Evolutionary conservation across 202 grass and related monocot genomes (phyloP), one percentile per base, ranked within the genome.

Genomic region (Eragrostis tef): DNA sequence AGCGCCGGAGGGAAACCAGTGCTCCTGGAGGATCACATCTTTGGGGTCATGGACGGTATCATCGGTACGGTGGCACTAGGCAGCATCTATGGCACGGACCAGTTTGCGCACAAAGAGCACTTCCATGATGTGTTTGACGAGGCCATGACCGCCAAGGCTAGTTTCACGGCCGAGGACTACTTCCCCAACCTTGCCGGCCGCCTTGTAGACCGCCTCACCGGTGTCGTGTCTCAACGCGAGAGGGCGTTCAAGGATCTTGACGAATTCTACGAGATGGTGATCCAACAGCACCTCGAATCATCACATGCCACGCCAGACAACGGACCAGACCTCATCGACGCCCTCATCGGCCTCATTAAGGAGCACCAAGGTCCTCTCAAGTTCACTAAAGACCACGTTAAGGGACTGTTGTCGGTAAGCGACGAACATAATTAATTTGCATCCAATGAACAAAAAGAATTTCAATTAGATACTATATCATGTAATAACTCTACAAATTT

Each of bases 91-190:
- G 88, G 79, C 41, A 15, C 79, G 2, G 84, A 83, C 29, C 49
- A 60, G 44, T 74, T 90, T 41, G 10, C 48, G 22, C 6, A 42
- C 36, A 65, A 22, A 75, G 58, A 78, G 20, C 56, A 19, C 19
- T 86, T 90, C 71, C 83, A 74, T 5, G 57, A 79, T 13, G 72
- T 90, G 24, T 22, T 86, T 0, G 39, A 82, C 39, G 83, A 86
- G 57, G 88, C 73, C 42, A 70, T 90, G 87, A 41, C 16, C 45
- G 67, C 77, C 64, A 5, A 81, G 34, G 39, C 20, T 4, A 73
- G 87, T n/a, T 92, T 92, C 58, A 66, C 61, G 44, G 62, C 73
- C 2, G 91, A 83, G 53, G 90, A 90, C 41, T 90, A 80, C 60
- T 90, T 78, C 62, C 78, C 81, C 16, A 68, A 66, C 70, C 15